Percentiles rank a stretch among this genome's conserved stretches.
phyloP scores from a whole-genome alignment of 2,329 filamentous ascomycete genomes.

The Hymenoscyphus fraxineus region DNA sequence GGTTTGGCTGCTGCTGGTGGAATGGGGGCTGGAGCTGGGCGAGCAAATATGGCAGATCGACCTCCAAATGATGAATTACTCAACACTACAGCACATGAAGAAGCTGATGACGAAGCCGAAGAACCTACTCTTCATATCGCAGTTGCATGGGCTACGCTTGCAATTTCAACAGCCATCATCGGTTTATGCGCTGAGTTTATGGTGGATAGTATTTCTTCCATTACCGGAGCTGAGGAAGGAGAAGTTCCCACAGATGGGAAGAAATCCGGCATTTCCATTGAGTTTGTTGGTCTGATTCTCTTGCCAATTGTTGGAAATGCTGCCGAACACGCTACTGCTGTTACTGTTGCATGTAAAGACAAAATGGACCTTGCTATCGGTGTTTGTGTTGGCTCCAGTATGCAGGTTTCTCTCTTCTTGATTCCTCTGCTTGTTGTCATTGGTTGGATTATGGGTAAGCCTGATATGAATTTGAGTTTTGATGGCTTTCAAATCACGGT shows the following conservation, averaged over 20 bases:
- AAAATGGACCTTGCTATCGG: constrained; percentile 76
- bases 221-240: constrained; percentile 57
- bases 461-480: constrained; percentile 63
- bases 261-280: constrained; percentile 61
- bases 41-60: constrained; percentile 24
- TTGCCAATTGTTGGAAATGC: constrained; percentile 81
- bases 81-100: constrained; percentile 39
- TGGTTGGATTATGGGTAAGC: constrained; percentile 70
- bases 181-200: constrained; percentile 74
- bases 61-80: constrained; percentile 36
- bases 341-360: constrained; percentile 71
- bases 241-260: neutral
- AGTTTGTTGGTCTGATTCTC: constrained; percentile 75
- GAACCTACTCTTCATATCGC: constrained; percentile 68
- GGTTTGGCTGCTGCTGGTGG: constrained; percentile 32
- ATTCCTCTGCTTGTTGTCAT: constrained; percentile 77
- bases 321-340: constrained; percentile 77
- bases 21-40: constrained; percentile 31
- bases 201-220: constrained; percentile 68
- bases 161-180: constrained; percentile 67
- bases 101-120: constrained; percentile 67
- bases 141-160: constrained; percentile 70
- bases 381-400: constrained; percentile 76
- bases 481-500: constrained; percentile 83
- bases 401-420: constrained; percentile 79